Conservation (phyloP, 768 basidiomycete species). For the Macrolepiota dolichaula region DNA sequence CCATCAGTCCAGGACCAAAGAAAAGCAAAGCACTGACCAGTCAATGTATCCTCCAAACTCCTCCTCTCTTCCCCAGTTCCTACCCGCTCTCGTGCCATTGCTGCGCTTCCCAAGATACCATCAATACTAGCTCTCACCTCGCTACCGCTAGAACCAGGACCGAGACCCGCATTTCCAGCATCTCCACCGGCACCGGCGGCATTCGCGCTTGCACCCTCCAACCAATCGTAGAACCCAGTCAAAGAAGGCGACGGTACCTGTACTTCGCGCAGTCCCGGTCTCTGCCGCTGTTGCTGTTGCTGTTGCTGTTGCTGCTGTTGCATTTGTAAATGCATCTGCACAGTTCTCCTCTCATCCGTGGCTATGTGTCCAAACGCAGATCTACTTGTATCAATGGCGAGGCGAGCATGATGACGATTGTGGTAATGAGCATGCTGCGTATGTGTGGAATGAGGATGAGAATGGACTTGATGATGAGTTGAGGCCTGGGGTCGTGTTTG, state of each 20-base stretch:
- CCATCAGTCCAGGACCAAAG: background rate
- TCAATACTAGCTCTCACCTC: background rate
- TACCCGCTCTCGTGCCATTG: background rate
- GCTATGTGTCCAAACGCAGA: no score
- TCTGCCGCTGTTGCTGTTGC: no score
- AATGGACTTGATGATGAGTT: no score
- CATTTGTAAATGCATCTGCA: background rate
- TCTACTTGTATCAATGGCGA: background rate
- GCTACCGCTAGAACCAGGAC: background rate
- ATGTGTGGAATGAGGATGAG: no score
- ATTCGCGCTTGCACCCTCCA: constrained; percentile 2
- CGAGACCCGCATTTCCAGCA: background rate
- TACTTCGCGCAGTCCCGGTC: background rate
- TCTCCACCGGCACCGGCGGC: background rate
- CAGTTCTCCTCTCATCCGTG: background rate
- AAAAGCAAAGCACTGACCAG: background rate
- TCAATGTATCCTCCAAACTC: constrained; percentile 8
- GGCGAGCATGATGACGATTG: no score
- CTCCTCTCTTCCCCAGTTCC: background rate
- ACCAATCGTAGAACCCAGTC: constrained; percentile 11
- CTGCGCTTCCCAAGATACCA: no score
- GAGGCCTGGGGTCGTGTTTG: background rate
- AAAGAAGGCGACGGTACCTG: constrained; percentile 10
- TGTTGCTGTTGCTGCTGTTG: no score
- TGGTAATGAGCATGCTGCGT: no score